Evolutionary conservation across 805 yeast species (phyloP), one percentile per base, ranked within the genome.

Genomic region (Yarrowia phangngaensis): DNA sequence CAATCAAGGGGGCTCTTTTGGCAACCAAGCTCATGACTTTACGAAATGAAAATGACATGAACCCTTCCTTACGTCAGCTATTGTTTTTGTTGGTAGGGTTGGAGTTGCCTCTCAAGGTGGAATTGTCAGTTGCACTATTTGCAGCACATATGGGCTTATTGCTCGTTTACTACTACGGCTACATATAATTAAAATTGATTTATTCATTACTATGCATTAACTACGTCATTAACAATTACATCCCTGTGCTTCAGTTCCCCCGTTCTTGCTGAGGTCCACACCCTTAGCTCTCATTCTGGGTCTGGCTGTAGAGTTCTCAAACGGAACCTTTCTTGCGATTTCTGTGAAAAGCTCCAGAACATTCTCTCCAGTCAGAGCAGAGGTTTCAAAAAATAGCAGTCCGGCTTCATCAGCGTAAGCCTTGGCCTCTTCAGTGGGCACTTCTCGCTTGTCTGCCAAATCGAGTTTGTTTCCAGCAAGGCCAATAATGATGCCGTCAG

Each of bases 401-500:
- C 73, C 73, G 16, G 72, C 68, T 53, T 76, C 82, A 48, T 67
- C 69, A 11, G 80, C 80, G 58, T 80, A 82, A 23, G 74, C 70
- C 52, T 64, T 58, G 8, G 72, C 74, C 7, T 58, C 61, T 11
- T 56, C 62, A 69, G 54, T 66, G 62, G 65, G 59, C 14, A 74
- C 70, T 53, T 72, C 67, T 46, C 88, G 64, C 22, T 70, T 67
- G 7, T 62, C 60, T 26, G 71, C 62, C 36, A 88, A 63, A 64
- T 92, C 98, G 4, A 67, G 57, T 65, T 92, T 92, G 64, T 87
- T 92, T 0, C 97, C 98, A 4, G 90, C 84, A 8, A 92, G 64
- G 24, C 90, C 86, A 55, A 92, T 84, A 34, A 88, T 80, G 46
- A 89, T 78, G 48, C 80, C 78, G 50, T 62, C 78, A 34, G 73